Evolutionary conservation across 257 asterid species (phyloP), one percentile per base, ranked within the genome.

Genomic region (Rhazya stricta): DNA sequence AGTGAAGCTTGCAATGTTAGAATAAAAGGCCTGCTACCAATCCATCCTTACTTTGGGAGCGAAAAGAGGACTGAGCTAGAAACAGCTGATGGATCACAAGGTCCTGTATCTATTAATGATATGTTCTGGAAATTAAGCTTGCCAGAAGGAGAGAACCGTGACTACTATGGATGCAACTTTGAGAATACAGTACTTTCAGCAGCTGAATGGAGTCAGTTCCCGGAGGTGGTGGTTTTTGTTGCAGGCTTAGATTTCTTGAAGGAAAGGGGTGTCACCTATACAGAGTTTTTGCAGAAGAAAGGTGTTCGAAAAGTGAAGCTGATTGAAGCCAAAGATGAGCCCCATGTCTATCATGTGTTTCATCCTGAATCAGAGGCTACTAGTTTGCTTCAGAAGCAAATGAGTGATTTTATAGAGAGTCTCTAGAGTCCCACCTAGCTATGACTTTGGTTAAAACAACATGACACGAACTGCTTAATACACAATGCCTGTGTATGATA

Each of bases 21-120:
- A 32, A 74, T 91, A 27, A 91, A 82, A 71, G 94, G 96, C 77
- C 16, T 93, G 79, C 36, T 89, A 63, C 84, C 85, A 16, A 89
- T 91, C 37, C 96, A 91, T 74, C 96, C 97, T 11, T 93, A 78
- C 76, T 93, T 89, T 16, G 96, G 94, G n/a, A 87, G 92, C 63
- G 83, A 83, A 68, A 58, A 39, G 25, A 73, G 93, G 80, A 89
- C 92, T 0, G 80, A 85, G 79, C 57, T 82, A 12, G 98, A 91
- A 82, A 15, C 43, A 87, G 81, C 68, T 0, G 86, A 80, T 29
- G 83, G 74, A 19, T 87, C 91, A 0, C 83, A 53, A 3, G 51
- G 56, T 4, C 84, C 81, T 8, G 92, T 88, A 37, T 82, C 84
- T 15, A 79, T 82, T 84, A 88, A 89, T 56, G 92, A 93, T 78